Conservation (phyloP, 768 basidiomycete genomes). For the Podaxis mareebaensis region DNA sequence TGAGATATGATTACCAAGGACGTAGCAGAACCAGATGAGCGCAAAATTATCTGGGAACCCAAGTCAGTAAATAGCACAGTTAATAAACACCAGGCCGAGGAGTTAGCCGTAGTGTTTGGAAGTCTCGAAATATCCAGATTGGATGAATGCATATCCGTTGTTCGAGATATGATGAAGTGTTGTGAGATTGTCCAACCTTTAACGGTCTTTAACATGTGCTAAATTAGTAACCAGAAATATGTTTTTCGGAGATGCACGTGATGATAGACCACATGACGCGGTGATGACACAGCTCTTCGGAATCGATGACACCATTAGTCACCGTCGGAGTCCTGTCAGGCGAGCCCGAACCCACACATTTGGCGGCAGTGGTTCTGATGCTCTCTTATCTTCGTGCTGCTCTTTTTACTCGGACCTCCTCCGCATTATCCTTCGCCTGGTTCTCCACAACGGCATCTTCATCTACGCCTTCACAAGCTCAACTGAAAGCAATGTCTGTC, state of each 20-base stretch:
- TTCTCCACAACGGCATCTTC: constrained; percentile 34
- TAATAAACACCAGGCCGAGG: too few relatives aligned
- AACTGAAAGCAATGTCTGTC: constrained; percentile 32
- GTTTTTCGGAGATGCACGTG: background rate
- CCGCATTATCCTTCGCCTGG: constrained; percentile 27
- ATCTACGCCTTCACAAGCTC: constrained; percentile 25
- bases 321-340: background rate
- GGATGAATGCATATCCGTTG: too few relatives aligned
- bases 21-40: background rate
- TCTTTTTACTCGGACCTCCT: constrained; percentile 28
- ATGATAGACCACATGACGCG: background rate
- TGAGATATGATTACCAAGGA: background rate
- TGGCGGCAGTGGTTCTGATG: constrained; percentile 21
- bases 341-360: background rate
- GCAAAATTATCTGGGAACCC: too few relatives aligned
- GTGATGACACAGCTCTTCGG: background rate
- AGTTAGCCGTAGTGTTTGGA: too few relatives aligned
- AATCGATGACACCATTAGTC: background rate
- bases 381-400: constrained; percentile 26
- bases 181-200: too few relatives aligned
- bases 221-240: too few relatives aligned
- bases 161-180: too few relatives aligned
- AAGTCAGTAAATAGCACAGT: too few relatives aligned
- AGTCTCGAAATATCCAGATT: too few relatives aligned
- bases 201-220: too few relatives aligned